Evolutionary conservation across 2,329 filamentous ascomycete genomes (phyloP), one percentile per base, ranked within the genome.

Genomic region (Hirsutella rhossiliensis): DNA sequence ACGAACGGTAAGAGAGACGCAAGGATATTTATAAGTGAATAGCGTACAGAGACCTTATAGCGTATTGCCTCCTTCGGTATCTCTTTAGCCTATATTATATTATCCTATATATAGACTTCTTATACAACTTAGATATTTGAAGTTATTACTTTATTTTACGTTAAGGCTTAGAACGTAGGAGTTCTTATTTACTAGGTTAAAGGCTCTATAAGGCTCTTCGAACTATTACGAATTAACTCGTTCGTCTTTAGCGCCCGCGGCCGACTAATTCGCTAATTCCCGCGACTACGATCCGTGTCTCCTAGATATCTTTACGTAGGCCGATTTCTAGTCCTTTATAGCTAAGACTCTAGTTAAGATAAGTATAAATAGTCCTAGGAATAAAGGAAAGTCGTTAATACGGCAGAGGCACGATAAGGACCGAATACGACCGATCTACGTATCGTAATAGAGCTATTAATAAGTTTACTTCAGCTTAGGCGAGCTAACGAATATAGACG

Each of bases 361-460:
- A 59, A 60, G 57, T 36, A 2, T 59, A 65, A 20, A 7, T 27
- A 0, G 52, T 53, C 0, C 15, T 45, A 1, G 56, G 51, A 8
- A 57, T 47, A 23, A 46, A 47, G 1, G 43, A 51, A 40, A 5
- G 46, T 57, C 48, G 12, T 12, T 3, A 78, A 77, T 43, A 66
- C 64, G 54, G 0, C 38, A 57, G 1, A 4, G 47, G 0, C 53
- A 62, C 7, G 49, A 53, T 1, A 73, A 79, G 46, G 55, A 54
- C 0, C 63, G 73, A 72, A 80, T 17, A 72, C 72, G 0, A 57
- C 54, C 0, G 43, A 73, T 43, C 76, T 76, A 0, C 61, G 55
- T 2, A 58, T 78, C 12, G 63, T 80, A 0, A 78, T 71, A 0
- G 69, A 78, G 36, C 62, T 74, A 8, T 58, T 69, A 4, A 41